Evolutionary conservation across 805 yeast genomes (phyloP).

Genomic region (Blastobotrys mokoenaii): DNA sequence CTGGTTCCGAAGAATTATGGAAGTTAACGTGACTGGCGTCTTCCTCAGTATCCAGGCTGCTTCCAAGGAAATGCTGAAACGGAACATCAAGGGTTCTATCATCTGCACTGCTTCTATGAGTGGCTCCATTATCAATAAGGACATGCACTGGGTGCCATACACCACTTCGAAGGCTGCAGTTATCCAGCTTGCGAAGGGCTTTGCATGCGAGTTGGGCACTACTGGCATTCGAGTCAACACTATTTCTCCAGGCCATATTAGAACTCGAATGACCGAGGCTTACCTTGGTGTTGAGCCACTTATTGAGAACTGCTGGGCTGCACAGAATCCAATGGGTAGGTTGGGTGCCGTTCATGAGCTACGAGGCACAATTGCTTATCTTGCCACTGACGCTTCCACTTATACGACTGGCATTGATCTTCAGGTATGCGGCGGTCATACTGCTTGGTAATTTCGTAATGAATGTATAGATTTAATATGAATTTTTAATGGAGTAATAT

Average conservation of each 20-base stretch:
- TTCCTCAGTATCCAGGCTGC: conserved; percentile 62
- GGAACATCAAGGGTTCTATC: conserved; percentile 55
- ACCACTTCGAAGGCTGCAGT: conserved; percentile 33
- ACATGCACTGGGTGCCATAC: conserved; percentile 27
- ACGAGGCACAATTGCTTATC: conserved; percentile 48
- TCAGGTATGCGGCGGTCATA: conserved; percentile 47
- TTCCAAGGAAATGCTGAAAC: conserved; percentile 52
- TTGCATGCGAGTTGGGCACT: conserved; percentile 53
- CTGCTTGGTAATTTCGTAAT: conserved; percentile 17
- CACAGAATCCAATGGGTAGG: conserved; percentile 43
- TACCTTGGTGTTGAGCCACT: conserved; percentile 46
- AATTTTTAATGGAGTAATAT: neutral
- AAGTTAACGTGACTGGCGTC: conserved; percentile 63
- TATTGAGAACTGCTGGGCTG: conserved; percentile 31
- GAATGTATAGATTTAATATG: neutral
- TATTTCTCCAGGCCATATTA: conserved; percentile 51
- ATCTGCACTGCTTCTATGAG: conserved; percentile 75
- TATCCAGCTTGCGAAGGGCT: conserved; percentile 28
- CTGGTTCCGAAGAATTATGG: conserved; percentile 57
- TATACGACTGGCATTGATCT: conserved; percentile 54
- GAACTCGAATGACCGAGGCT: conserved; percentile 50
- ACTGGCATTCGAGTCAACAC: conserved; percentile 46
- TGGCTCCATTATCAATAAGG: conserved; percentile 64
- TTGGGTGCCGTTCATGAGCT: conserved; percentile 57
- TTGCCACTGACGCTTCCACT: conserved; percentile 41